Evolutionary conservation across 2,329 filamentous ascomycete genomes (phyloP).

Genomic region (Penicillium sp.): DNA sequence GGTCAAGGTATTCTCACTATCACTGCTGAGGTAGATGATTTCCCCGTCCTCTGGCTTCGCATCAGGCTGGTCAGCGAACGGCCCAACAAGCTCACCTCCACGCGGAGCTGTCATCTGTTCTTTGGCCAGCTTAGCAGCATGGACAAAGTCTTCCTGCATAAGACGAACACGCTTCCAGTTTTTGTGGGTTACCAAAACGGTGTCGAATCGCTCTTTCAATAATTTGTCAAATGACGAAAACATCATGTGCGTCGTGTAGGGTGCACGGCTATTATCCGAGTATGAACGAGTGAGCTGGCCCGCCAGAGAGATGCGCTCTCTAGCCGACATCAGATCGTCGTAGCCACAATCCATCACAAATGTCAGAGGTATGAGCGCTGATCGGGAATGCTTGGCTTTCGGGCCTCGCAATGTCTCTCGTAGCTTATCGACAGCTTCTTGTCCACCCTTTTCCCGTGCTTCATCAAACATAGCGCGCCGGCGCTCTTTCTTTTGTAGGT

Average conservation of each 20-base stretch:
- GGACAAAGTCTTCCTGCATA: constrained; percentile 69
- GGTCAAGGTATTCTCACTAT: constrained; percentile 81
- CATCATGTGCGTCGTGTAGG: constrained; percentile 68
- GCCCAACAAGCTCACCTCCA: constrained; percentile 60
- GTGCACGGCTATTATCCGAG: constrained; percentile 74
- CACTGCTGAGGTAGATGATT: constrained; percentile 85
- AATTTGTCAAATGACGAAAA: constrained; percentile 74
- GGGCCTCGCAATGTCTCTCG: constrained; percentile 27
- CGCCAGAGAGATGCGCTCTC: constrained; percentile 78
- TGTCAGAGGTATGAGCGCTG: constrained; percentile 68
- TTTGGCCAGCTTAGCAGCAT: constrained; percentile 65
- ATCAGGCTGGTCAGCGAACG: constrained; percentile 49
- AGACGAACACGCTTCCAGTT: constrained; percentile 79
- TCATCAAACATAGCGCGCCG: constrained; percentile 44
- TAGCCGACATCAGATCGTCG: constrained; percentile 83
- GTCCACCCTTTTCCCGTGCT: constrained; percentile 25
- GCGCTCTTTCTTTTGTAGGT: constrained; percentile 53
- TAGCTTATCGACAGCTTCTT: constrained; percentile 27
- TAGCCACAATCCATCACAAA: constrained; percentile 90
- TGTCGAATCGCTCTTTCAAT: constrained; percentile 77
- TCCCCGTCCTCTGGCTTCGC: constrained; percentile 50
- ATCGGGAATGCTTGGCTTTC: constrained; percentile 31
- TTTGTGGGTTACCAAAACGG: constrained; percentile 68
- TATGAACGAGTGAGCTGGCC: constrained; percentile 85
- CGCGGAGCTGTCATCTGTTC: constrained; percentile 62